phyloP scores from a whole-genome alignment of 1,139 yeast genomes.

The Sporopachydermia cereana region DNA sequence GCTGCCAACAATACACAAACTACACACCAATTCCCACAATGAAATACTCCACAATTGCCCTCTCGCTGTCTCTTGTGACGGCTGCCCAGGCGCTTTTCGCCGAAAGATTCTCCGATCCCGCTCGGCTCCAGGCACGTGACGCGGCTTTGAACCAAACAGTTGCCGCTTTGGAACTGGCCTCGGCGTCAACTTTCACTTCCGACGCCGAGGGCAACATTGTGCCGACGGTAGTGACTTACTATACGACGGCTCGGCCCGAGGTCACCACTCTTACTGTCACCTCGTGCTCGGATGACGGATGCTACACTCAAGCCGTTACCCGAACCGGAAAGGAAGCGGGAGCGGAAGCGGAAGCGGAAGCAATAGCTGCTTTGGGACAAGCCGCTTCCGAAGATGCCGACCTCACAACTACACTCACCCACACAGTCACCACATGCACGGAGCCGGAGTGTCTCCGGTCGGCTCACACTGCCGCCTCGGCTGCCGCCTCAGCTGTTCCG shows the following conservation, averaged over 20 bases:
- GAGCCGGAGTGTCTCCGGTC: background rate
- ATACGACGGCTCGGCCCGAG: background rate
- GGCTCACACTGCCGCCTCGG: background rate
- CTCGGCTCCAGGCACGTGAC: background rate
- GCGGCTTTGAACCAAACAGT: background rate
- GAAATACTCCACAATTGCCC: background rate
- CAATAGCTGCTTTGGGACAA: background rate
- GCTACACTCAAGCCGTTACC: background rate
- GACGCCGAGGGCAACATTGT: background rate
- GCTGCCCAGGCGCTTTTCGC: background rate
- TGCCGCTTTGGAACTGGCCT: background rate
- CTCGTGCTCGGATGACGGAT: background rate
- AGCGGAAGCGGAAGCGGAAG: background rate
- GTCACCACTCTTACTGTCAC: background rate
- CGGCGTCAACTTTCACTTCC: background rate
- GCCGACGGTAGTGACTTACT: constrained; percentile 3
- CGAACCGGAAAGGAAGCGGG: background rate
- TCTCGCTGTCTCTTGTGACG: background rate
- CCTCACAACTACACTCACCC: background rate
- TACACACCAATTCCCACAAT: background rate
- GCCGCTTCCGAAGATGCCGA: background rate
- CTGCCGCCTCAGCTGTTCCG: background rate
- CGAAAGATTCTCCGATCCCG: background rate
- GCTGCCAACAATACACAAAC: background rate
- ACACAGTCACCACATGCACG: background rate